Conservation (phyloP, 805 yeast genomes). For the Wickerhamomyces pijperi region DNA sequence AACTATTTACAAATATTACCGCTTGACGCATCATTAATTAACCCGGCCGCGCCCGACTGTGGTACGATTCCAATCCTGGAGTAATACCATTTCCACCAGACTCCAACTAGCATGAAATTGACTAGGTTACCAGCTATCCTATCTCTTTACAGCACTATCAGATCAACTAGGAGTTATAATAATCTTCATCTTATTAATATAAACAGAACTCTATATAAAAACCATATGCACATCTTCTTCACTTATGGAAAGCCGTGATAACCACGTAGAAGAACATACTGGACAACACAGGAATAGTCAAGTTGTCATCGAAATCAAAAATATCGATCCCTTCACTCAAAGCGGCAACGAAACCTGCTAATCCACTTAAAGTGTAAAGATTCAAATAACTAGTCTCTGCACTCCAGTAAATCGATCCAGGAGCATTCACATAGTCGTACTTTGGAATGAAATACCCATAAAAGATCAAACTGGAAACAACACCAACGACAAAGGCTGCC, state of each 20-base stretch:
- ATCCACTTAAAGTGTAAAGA: slow-evolving; percentile 39
- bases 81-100: no score
- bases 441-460: slow-evolving; percentile 68
- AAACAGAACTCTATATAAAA: no score
- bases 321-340: slow-evolving; percentile 76
- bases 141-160: no score
- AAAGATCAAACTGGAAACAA: slow-evolving; percentile 48
- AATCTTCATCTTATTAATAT: no score
- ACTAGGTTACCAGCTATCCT: no score
- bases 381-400: slow-evolving; percentile 46
- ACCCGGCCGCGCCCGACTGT: no score
- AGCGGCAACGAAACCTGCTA: slow-evolving; percentile 77
- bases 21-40: no score
- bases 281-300: slow-evolving; percentile 86
- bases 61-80: no score
- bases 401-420: slow-evolving; percentile 57
- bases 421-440: slow-evolving; percentile 40
- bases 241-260: slow-evolving; percentile 24
- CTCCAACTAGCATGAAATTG: no score
- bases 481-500: slow-evolving; percentile 76
- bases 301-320: slow-evolving; percentile 77
- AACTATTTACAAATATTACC: no score
- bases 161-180: no score
- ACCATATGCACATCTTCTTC: background rate
- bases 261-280: slow-evolving; percentile 49